Evolutionary conservation across 768 basidiomycete species (phyloP).

Genomic region (Mycena vulgaris): DNA sequence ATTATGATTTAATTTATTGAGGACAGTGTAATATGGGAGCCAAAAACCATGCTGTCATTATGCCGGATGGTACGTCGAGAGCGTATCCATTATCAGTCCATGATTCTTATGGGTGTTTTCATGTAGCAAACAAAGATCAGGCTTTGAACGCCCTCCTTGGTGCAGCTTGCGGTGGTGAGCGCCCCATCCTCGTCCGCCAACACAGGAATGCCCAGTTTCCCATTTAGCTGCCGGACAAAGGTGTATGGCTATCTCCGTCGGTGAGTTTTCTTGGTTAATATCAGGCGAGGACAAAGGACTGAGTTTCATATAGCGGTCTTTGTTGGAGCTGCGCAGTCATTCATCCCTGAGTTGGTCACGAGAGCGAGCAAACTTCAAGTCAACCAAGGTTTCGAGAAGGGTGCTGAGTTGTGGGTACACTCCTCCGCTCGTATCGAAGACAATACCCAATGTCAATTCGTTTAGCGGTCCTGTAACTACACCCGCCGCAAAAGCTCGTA

Average conservation of each 20-base stretch:
- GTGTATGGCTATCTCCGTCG: constrained; percentile 97
- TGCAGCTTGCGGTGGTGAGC: constrained; percentile 90
- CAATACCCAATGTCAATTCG: constrained; percentile 18
- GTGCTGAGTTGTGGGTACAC: constrained; percentile 78
- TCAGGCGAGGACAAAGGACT: not conserved
- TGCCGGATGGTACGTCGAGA: constrained; percentile 85
- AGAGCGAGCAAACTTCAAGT: constrained; percentile 85
- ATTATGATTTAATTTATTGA: constrained; percentile 6
- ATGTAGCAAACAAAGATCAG: constrained; percentile 89
- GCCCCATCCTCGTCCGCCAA: constrained; percentile 22
- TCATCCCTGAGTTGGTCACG: constrained; percentile 89
- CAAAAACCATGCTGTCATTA: constrained; percentile 94
- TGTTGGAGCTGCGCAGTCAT: constrained; percentile 83
- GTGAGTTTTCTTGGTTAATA: constrained; percentile 56
- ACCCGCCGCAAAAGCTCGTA: constrained; percentile 83
- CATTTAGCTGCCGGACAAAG: constrained; percentile 91
- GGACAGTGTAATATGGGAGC: constrained; percentile 80
- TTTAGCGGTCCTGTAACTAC: constrained; percentile 85
- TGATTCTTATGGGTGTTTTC: constrained; percentile 10
- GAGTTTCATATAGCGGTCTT: constrained; percentile 66
- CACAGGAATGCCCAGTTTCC: constrained; percentile 19
- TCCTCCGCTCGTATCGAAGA: not conserved
- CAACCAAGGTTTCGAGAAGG: constrained; percentile 91
- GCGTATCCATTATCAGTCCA: not conserved
- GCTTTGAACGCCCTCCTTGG: constrained; percentile 93